These are phyloP conservation scores for Paspalum vaginatum DNA, from an alignment of 176 grass and related monocot genomes.

Conservation along the genomic window DNA sequence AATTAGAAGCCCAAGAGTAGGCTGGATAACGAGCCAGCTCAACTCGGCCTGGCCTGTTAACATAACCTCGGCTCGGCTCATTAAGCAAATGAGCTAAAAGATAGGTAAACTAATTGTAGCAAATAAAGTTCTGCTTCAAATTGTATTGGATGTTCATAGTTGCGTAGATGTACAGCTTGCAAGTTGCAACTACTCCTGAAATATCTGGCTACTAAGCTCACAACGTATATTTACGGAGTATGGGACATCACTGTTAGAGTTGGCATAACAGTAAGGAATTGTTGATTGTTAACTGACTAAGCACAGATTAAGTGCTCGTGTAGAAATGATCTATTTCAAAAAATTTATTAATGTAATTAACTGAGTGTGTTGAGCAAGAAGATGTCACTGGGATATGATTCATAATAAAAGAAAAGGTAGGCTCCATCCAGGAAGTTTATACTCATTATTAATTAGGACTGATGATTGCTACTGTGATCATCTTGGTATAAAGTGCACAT, in stretches of 20 bases:
- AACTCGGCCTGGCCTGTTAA: too few species aligned
- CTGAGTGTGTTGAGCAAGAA: neutral
- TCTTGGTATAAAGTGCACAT: neutral
- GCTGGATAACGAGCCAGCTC: too few species aligned
- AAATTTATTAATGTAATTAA: neutral
- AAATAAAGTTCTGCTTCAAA: slow-evolving; percentile 8
- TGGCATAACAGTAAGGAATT: neutral
- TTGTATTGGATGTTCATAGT: neutral
- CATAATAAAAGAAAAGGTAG: neutral
- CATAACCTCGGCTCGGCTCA: too few species aligned
- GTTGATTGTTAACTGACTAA: neutral
- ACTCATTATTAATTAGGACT: neutral
- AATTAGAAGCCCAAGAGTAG: neutral
- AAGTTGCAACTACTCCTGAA: neutral
- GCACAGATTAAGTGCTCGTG: neutral
- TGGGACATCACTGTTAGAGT: neutral
- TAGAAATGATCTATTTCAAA: neutral
- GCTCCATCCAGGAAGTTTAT: neutral
- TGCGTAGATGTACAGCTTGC: too few species aligned
- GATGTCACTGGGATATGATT: neutral
- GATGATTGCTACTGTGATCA: slow-evolving; percentile 2
- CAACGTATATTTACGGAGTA: neutral
- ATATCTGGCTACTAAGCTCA: neutral
- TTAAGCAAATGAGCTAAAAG: neutral
- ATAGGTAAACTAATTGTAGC: slow-evolving; percentile 21